phyloP scores from a whole-genome alignment of 345 rosid species.

The Populus deltoides region DNA sequence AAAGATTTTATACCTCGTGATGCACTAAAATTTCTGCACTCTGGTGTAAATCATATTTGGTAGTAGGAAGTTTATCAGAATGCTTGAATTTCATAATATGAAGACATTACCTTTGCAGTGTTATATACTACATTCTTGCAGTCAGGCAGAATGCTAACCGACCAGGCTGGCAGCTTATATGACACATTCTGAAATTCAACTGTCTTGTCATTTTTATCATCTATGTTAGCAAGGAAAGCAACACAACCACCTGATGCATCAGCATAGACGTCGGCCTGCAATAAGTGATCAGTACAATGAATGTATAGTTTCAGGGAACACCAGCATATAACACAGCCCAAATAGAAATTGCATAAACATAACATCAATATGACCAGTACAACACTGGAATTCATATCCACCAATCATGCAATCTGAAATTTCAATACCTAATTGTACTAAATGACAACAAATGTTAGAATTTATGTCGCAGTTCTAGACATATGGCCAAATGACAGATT shows the following conservation, averaged over 20 bases:
- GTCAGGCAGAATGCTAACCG: slow-evolving; percentile 90
- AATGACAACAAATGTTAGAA: background rate
- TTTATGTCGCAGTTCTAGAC: background rate
- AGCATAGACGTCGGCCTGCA: slow-evolving; percentile 74
- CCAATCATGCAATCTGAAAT: background rate
- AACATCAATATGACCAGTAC: background rate
- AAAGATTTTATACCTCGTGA: background rate
- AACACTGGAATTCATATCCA: background rate
- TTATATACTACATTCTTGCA: slow-evolving; percentile 76
- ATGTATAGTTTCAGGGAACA: background rate
- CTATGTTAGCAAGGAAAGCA: slow-evolving; percentile 81
- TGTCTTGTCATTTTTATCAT: slow-evolving; percentile 57
- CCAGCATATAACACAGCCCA: background rate
- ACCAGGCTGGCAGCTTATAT: slow-evolving; percentile 89
- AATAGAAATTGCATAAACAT: background rate
- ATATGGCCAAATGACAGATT: background rate
- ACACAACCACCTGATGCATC: slow-evolving; percentile 66
- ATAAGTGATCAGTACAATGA: slow-evolving; percentile 7
- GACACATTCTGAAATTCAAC: slow-evolving; percentile 56
- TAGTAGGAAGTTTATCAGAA: background rate
- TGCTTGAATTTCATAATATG: background rate
- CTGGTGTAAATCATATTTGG: too few species aligned
- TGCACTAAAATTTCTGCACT: too few species aligned
- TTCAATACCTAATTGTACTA: background rate
- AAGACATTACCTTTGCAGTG: slow-evolving; percentile 69